Conservation (phyloP, 306 rosid species). For the Lathyrus aphaca region DNA sequence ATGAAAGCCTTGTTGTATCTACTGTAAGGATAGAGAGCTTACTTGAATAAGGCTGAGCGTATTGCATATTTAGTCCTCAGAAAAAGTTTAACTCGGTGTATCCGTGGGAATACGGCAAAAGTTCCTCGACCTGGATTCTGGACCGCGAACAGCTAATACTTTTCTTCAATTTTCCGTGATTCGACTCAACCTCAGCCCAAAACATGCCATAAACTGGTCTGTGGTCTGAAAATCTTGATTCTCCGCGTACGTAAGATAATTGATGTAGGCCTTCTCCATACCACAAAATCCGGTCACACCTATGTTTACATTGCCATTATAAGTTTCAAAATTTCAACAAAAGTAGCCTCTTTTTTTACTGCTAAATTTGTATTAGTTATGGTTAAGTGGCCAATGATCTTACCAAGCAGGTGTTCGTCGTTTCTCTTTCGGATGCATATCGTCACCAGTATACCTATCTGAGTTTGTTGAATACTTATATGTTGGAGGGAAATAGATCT, state of each 20-base stretch:
- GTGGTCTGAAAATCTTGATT: slow-evolving; percentile 94
- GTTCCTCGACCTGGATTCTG: slow-evolving; percentile 86
- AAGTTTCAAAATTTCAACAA: slow-evolving; percentile 18
- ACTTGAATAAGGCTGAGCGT: slow-evolving; percentile 43
- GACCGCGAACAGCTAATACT: slow-evolving; percentile 84
- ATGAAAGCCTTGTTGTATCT: too few species aligned
- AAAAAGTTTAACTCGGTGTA: slow-evolving; percentile 94
- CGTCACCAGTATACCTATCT: slow-evolving; percentile 93
- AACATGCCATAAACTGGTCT: slow-evolving; percentile 91
- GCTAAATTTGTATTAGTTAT: slow-evolving; percentile 16
- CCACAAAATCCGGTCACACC: slow-evolving; percentile 99
- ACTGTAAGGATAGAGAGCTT: slow-evolving; percentile 36
- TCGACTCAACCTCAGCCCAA: slow-evolving; percentile 96
- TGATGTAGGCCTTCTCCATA: slow-evolving; percentile 97
- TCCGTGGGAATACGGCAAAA: slow-evolving; percentile 87
- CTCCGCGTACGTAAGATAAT: slow-evolving; percentile 93
- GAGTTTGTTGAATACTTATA: slow-evolving; percentile 97
- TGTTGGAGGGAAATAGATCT: slow-evolving; percentile 96
- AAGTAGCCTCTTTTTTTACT: slow-evolving; percentile 11
- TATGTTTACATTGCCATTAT: slow-evolving; percentile 40
- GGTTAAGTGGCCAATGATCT: slow-evolving; percentile 40
- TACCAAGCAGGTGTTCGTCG: slow-evolving; percentile 99
- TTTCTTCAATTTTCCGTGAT: slow-evolving; percentile 79
- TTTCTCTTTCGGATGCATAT: slow-evolving; percentile 93
- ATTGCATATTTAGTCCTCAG: slow-evolving; percentile 49